phyloP scores from a whole-genome alignment of 1,284 basidiomycete genomes.

The Boletus putidus region DNA sequence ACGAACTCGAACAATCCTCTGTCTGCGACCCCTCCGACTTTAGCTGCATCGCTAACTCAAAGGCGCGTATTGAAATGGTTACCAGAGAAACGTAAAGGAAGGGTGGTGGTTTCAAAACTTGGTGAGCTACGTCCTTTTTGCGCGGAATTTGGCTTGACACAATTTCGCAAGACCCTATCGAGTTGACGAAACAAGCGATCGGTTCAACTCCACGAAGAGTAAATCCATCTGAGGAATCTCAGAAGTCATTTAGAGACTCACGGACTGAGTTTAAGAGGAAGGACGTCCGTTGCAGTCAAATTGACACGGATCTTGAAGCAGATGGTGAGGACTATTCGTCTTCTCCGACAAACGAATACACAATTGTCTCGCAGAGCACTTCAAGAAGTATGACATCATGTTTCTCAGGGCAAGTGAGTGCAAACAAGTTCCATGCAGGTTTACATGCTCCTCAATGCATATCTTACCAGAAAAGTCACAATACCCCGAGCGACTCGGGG shows the following conservation, averaged over 20 bases:
- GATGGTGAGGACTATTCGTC: not conserved
- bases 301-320: not conserved
- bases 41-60: no score
- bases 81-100: not conserved
- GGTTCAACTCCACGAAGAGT: not conserved
- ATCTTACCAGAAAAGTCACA: not conserved
- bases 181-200: not conserved
- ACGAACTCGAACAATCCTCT: not conserved
- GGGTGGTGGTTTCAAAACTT: not conserved
- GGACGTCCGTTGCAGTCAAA: not conserved
- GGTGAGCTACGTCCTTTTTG: not conserved
- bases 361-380: not conserved
- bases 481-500: not conserved
- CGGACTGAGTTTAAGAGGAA: not conserved
- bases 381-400: not conserved
- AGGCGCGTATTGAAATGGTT: no score
- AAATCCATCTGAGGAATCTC: not conserved
- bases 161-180: not conserved
- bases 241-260: not conserved
- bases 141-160: not conserved
- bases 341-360: not conserved
- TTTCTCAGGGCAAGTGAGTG: not conserved
- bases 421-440: not conserved
- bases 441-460: not conserved
- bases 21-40: not conserved